Base-by-base conservation (phyloP, 495 filamentous ascomycete genomes). In the Daldinia decipiens region DNA sequence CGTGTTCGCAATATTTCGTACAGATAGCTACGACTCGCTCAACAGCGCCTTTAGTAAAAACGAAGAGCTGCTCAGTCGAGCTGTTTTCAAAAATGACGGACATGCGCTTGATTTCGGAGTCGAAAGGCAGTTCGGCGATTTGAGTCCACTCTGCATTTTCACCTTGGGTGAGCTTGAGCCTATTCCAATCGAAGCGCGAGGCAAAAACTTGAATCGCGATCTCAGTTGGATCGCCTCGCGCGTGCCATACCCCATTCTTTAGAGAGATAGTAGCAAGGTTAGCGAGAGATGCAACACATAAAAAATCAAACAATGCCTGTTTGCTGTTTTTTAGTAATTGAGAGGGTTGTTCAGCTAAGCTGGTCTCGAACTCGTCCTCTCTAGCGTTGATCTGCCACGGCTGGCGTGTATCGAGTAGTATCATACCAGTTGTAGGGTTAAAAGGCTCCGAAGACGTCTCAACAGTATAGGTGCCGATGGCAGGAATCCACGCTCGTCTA, bases 191-290 rank as follows among this genome's bases (percentile, higher is more conserved):
- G 73, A 92, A 89, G 17, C 89, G 86, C 43, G 79, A 83, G 4
- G 89, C 84, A 69, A 91, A 89, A 2, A 91, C 89, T 71, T 92
- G 88, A 59, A 92, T 88, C 9, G 89, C 89, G 66, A 91, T 89
- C 65, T 91, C 88, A 0, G 89, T 92, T 6, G 89, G 89, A 62
- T 91, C 88, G 21, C 89, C 89, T 29, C 84, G 85, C 29, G 88
- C 87, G 59, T 85, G 80, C 89, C 89, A 92, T 63, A 80, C 79
- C 3, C 81, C 77, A 17, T 79, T 73, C 7, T 79, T 78, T 56
- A 82, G 74, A 62, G 85, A 81, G 4, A 91, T 81, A 58, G 83
- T 85, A 17, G 89, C 89, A 17, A 92, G 82, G 64, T 92, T 92
- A 17, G 88, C 89, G 64, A 92, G 86, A 1, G 89, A 84, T 24